These are phyloP conservation scores for Porphyrellus cyaneotinctus DNA, from an alignment of 768 basidiomycete genomes.

Conservation along the genomic window DNA sequence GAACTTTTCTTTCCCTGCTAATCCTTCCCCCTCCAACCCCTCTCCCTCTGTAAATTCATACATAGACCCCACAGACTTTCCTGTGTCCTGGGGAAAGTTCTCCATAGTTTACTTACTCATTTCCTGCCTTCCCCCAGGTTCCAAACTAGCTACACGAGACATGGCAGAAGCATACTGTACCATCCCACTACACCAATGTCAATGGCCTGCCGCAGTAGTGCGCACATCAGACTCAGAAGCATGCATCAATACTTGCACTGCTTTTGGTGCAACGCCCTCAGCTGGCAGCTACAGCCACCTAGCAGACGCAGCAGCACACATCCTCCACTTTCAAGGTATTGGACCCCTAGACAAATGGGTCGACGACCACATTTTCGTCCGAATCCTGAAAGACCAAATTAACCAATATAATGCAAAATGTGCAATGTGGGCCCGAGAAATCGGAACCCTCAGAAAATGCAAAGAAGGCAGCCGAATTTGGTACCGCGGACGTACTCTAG, in stretches of 20 bases:
- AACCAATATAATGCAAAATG: neutral
- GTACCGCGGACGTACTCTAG: neutral
- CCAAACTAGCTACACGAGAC: neutral
- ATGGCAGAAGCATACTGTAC: neutral
- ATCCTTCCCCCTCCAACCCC: neutral
- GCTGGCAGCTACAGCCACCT: neutral
- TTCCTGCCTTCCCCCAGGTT: neutral
- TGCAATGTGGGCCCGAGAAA: too few relatives aligned
- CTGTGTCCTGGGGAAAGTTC: neutral
- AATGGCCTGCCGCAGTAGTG: neutral
- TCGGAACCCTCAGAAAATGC: too few relatives aligned
- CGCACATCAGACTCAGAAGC: neutral
- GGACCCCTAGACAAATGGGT: conserved; percentile 10
- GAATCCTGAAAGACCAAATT: neutral
- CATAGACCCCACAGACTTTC: neutral
- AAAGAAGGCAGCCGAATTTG: too few relatives aligned
- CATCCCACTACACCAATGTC: neutral
- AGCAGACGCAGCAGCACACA: neutral
- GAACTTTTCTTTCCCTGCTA: neutral
- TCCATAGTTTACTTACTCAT: neutral
- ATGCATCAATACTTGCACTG: neutral
- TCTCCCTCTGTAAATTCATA: neutral
- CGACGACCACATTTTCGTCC: conserved; percentile 7
- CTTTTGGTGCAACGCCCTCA: neutral
- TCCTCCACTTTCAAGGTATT: neutral